Percentiles rank a stretch among this genome's conserved stretches.
These are phyloP conservation scores for Anastatica hierochuntica DNA, from an alignment of 345 rosid species.

Conservation along the genomic window DNA sequence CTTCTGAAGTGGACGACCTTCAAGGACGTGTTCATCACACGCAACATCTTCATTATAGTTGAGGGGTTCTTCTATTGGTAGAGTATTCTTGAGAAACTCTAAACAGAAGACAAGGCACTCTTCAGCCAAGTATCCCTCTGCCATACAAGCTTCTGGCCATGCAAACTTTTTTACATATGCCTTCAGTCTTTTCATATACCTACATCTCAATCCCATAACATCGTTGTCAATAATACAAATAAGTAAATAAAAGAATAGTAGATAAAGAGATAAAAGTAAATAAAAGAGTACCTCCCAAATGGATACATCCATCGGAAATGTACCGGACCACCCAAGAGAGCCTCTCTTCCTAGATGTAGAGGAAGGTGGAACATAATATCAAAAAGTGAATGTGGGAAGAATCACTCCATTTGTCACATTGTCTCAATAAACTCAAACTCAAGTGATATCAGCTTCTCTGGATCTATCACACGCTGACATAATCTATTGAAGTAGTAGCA, in stretches of 20 bases:
- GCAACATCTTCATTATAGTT: background rate
- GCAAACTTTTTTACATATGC: background rate
- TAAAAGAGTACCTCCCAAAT: background rate
- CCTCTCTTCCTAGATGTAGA: background rate
- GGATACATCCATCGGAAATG: background rate
- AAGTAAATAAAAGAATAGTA: background rate
- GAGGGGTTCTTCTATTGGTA: background rate
- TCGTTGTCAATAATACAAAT: background rate
- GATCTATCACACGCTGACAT: background rate
- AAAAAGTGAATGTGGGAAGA: background rate
- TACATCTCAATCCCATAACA: too few relatives aligned
- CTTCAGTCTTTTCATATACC: background rate
- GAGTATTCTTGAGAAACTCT: background rate
- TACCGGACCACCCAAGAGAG: background rate
- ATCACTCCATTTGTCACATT: background rate
- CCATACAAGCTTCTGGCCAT: background rate
- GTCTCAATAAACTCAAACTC: background rate
- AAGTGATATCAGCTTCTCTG: background rate
- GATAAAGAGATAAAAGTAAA: too few relatives aligned
- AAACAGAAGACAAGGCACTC: background rate
- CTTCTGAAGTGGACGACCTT: background rate
- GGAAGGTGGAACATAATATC: background rate
- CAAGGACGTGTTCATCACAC: background rate
- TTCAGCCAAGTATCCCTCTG: background rate
- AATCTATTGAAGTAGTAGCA: background rate